These are phyloP conservation scores for Chlorophyllum brunneum DNA, from an alignment of 768 basidiomycete genomes.

Conservation along the genomic window DNA sequence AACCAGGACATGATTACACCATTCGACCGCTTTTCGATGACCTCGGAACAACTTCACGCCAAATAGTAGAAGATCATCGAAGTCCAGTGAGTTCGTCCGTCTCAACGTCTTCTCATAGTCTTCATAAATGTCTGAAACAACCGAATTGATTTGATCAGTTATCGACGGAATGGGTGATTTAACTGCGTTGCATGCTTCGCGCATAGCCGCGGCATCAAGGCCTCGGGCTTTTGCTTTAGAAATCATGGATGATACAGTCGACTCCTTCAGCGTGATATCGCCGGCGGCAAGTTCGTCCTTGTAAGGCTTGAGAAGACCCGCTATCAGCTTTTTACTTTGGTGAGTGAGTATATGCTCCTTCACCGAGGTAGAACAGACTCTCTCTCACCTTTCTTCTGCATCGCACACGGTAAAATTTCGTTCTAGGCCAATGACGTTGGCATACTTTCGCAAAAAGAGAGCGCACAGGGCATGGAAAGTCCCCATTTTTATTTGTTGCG, in stretches of 20 bases:
- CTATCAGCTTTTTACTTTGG: slow-evolving; percentile 64
- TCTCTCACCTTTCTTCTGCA: slow-evolving; percentile 71
- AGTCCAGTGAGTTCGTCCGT: slow-evolving; percentile 73
- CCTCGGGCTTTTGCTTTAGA: slow-evolving; percentile 76
- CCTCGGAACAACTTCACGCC: slow-evolving; percentile 17
- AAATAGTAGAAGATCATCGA: slow-evolving; percentile 46
- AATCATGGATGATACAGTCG: slow-evolving; percentile 53
- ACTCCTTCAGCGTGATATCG: slow-evolving; percentile 52
- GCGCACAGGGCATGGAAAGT: slow-evolving; percentile 81
- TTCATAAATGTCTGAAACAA: slow-evolving; percentile 52
- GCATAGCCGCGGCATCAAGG: slow-evolving; percentile 39
- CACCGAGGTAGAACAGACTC: neutral
- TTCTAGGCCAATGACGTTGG: slow-evolving; percentile 50
- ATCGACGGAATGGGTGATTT: slow-evolving; percentile 10
- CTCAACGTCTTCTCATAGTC: slow-evolving; percentile 63
- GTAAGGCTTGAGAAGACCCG: slow-evolving; percentile 53
- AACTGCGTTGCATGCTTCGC: slow-evolving; percentile 18
- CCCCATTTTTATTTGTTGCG: slow-evolving; percentile 58
- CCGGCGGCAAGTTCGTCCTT: slow-evolving; percentile 41
- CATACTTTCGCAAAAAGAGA: slow-evolving; percentile 64
- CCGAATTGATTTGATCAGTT: slow-evolving; percentile 27
- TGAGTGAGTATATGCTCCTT: slow-evolving; percentile 4
- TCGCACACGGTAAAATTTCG: slow-evolving; percentile 83
- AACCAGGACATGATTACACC: slow-evolving; percentile 26
- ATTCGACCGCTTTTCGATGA: slow-evolving; percentile 21